These are phyloP conservation scores for Cyclocybe cylindracea DNA, from an alignment of 768 basidiomycete species.

Conservation along the genomic window DNA sequence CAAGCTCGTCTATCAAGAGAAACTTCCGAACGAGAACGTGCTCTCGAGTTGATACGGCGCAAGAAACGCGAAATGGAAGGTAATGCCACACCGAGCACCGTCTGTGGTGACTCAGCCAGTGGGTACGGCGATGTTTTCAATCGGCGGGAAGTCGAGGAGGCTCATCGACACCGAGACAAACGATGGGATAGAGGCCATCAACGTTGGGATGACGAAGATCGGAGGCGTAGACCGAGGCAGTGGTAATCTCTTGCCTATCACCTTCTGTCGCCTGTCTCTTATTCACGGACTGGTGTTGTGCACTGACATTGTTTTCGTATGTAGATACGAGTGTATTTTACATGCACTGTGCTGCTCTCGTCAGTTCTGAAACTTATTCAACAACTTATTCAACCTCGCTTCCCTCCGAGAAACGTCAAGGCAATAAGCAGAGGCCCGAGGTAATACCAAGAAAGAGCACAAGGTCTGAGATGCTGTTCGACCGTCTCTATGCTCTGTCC, in stretches of 20 bases:
- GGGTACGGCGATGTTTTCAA: constrained; percentile 77
- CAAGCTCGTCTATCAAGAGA: constrained; percentile 70
- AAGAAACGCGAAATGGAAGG: constrained; percentile 66
- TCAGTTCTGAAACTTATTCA: neutral
- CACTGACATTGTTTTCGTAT: too few relatives aligned
- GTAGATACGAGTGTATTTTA: neutral
- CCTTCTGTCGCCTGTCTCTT: neutral
- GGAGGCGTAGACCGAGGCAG: constrained; percentile 8
- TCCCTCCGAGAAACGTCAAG: neutral
- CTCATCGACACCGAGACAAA: constrained; percentile 48
- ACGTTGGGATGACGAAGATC: constrained; percentile 13
- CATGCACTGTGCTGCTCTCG: constrained; percentile 5
- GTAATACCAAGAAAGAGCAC: too few relatives aligned
- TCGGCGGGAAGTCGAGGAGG: constrained; percentile 69
- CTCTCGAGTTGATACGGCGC: constrained; percentile 66
- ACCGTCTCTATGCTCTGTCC: too few relatives aligned
- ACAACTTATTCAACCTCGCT: neutral
- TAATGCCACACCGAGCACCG: constrained; percentile 72
- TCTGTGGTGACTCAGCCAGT: constrained; percentile 43
- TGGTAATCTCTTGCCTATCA: constrained; percentile 9
- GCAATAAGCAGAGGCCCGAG: too few relatives aligned
- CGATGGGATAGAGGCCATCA: constrained; percentile 16
- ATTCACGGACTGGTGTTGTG: neutral
- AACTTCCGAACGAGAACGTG: constrained; percentile 73
- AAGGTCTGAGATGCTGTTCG: too few relatives aligned